Evolutionary conservation across 176 grass and related monocot genomes (phyloP).

Genomic region (Zoysia pacifica): DNA sequence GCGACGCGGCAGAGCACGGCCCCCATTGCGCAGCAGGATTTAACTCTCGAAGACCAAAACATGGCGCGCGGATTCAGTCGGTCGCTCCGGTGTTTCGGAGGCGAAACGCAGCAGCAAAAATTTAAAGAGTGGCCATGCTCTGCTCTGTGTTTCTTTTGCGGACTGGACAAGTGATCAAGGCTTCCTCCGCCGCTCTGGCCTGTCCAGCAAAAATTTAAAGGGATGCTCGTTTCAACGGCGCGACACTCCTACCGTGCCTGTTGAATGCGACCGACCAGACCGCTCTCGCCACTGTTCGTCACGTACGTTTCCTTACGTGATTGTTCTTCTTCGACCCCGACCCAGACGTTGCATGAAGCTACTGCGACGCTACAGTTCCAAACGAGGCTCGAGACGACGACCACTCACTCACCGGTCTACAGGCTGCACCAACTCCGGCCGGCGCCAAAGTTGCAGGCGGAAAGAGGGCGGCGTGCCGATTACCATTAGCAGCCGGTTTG

Average conservation of each 20-base stretch:
- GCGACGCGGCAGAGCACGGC: neutral
- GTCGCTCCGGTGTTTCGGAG: neutral
- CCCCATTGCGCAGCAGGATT: neutral
- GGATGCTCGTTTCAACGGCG: neutral
- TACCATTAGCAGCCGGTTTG: slow-evolving; percentile 18
- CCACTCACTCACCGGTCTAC: neutral
- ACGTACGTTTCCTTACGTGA: neutral
- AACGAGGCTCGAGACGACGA: neutral
- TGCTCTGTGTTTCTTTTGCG: neutral
- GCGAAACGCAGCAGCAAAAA: neutral
- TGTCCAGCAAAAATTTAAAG: neutral
- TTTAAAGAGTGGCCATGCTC: neutral
- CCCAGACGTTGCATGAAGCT: neutral
- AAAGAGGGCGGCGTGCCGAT: neutral
- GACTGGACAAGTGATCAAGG: neutral
- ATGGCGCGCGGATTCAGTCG: neutral
- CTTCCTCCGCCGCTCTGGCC: neutral
- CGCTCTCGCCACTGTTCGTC: slow-evolving; percentile 18
- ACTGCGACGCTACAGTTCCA: neutral
- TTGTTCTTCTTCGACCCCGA: neutral
- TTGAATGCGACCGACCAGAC: neutral
- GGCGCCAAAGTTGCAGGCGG: neutral
- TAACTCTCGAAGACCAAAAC: neutral
- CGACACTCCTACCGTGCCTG: neutral
- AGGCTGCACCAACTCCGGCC: too few species aligned